Conservation (phyloP, 495 filamentous ascomycete genomes). For the Annulohypoxylon maeteangense region DNA sequence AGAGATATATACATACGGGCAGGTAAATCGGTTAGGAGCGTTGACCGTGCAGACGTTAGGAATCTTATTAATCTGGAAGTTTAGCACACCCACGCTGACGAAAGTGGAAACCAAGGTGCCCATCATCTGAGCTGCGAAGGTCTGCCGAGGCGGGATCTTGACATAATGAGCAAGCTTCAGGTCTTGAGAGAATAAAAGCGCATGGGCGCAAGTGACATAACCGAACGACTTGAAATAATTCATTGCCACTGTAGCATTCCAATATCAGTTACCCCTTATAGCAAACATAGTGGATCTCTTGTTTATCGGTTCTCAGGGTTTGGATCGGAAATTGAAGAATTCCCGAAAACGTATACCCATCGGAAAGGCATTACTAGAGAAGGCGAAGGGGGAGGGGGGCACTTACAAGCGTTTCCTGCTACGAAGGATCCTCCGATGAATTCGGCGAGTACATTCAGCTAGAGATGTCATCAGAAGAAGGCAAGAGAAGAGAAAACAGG, state of each 20-base stretch:
- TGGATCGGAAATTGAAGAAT: background rate
- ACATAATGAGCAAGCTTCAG: conserved; percentile 59
- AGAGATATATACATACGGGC: conserved; percentile 43
- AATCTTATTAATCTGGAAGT: conserved; percentile 54
- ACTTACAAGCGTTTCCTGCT: conserved; percentile 51
- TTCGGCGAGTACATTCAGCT: conserved; percentile 56
- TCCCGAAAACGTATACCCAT: background rate
- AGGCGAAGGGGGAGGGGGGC: background rate
- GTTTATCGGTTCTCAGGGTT: background rate
- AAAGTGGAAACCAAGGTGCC: conserved; percentile 54
- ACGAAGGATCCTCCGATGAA: conserved; percentile 58
- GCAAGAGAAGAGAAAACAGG: too few relatives aligned
- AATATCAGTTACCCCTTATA: conserved; percentile 3
- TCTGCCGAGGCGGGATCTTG: conserved; percentile 56
- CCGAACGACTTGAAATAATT: conserved; percentile 59
- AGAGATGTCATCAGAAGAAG: too few relatives aligned
- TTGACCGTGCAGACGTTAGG: conserved; percentile 52
- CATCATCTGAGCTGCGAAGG: conserved; percentile 58
- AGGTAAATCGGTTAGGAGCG: conserved; percentile 54
- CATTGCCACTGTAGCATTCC: conserved; percentile 48
- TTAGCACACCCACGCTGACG: conserved; percentile 53
- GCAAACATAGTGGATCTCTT: background rate
- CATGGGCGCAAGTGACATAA: conserved; percentile 56
- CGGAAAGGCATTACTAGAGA: background rate
- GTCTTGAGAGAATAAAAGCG: conserved; percentile 52